phyloP scores from a whole-genome alignment of 2,329 filamentous ascomycete genomes.

The Botrytis paeoniae region DNA sequence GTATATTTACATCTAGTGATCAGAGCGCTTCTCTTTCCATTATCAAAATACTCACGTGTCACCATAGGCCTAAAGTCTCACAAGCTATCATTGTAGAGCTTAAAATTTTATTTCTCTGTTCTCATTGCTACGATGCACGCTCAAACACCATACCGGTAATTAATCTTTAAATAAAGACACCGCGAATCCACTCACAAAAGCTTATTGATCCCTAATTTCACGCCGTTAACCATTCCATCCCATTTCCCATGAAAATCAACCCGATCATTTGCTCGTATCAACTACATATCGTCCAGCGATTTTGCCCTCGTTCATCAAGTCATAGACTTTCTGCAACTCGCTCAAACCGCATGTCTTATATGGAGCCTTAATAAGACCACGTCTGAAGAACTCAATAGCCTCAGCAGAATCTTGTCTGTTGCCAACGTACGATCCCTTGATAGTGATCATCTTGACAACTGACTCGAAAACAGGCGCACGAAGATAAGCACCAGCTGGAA shows the following conservation, averaged over 20 bases:
- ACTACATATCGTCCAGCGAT: constrained; percentile 79
- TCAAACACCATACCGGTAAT: not conserved
- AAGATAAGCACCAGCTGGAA: constrained; percentile 77
- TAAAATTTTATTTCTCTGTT: not conserved
- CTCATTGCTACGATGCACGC: not conserved
- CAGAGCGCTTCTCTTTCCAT: not conserved
- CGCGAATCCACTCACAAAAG: not conserved
- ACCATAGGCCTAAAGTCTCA: not conserved
- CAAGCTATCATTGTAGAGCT: not conserved
- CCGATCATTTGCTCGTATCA: constrained; percentile 63
- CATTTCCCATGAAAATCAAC: not conserved
- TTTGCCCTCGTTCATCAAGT: constrained; percentile 67
- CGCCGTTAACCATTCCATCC: not conserved
- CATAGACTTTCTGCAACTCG: constrained; percentile 76
- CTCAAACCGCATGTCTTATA: constrained; percentile 82
- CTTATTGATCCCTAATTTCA: not conserved
- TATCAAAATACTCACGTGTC: not conserved
- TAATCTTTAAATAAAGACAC: not conserved
- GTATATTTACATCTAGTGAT: not conserved
- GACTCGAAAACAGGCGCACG: constrained; percentile 85
- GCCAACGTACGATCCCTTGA: constrained; percentile 91
- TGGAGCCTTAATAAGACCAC: constrained; percentile 77
- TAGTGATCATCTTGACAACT: constrained; percentile 85
- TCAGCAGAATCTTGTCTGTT: constrained; percentile 86
- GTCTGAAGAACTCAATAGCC: constrained; percentile 83